A percentile compares a stretch with the other conserved stretches of the same genome.
Evolutionary conservation across 768 basidiomycete species (phyloP).

Genomic region (Pisolithus tinctorius): DNA sequence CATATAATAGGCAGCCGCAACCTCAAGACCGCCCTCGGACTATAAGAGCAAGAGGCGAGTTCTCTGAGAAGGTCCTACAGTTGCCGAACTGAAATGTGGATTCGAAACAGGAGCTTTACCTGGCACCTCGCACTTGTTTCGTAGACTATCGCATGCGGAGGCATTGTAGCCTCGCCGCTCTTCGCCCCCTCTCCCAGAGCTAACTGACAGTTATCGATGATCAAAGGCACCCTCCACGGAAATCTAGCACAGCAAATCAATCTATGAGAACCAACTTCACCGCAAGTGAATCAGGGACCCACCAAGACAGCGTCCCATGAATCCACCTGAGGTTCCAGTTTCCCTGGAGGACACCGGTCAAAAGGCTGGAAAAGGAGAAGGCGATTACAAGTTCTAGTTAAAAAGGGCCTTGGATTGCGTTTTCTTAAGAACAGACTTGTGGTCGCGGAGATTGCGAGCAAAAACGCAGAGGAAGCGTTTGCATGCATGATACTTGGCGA

Average conservation of each 20-base stretch:
- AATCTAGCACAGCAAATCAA: constrained; percentile 61
- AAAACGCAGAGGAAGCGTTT: constrained; percentile 47
- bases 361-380: constrained; percentile 56
- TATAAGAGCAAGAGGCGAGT: too few relatives aligned
- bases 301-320: constrained; percentile 29
- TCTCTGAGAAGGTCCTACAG: too few relatives aligned
- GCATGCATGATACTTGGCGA: constrained; percentile 60
- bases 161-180: constrained; percentile 16
- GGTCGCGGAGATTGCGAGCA: constrained; percentile 58
- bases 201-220: constrained; percentile 43
- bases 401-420: constrained; percentile 40
- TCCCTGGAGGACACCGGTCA: constrained; percentile 68
- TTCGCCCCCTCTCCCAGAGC: constrained; percentile 13
- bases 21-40: too few relatives aligned
- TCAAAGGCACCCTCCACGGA: constrained; percentile 55
- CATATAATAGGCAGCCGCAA: too few relatives aligned
- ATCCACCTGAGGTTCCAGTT: constrained; percentile 50
- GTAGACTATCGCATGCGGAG: constrained; percentile 19
- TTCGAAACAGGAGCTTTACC: too few relatives aligned
- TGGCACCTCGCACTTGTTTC: constrained; percentile 4
- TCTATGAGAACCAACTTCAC: constrained; percentile 24
- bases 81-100: too few relatives aligned
- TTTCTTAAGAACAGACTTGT: constrained; percentile 38
- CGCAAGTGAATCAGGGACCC: constrained; percentile 11
- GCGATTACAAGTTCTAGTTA: constrained; percentile 51